Percentiles rank a stretch among this genome's conserved stretches.
Evolutionary conservation across 768 basidiomycete genomes (phyloP).

Genomic region (Lentinus tigrinus): DNA sequence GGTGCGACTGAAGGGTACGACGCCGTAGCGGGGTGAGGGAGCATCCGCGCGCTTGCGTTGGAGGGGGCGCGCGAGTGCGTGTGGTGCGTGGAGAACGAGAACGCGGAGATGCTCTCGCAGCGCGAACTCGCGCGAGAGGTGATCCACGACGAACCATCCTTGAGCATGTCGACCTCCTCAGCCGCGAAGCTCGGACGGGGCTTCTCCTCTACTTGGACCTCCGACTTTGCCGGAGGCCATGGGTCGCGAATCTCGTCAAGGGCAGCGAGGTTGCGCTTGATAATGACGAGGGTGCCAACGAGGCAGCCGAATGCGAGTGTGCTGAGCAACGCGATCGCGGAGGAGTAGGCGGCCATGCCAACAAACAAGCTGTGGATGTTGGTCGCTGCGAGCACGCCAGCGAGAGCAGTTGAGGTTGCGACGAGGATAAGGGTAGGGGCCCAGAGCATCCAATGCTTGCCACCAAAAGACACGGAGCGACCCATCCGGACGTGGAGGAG

Average conservation of each 20-base stretch:
- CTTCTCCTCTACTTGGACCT: constrained; percentile 49
- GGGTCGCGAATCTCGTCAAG: constrained; percentile 49
- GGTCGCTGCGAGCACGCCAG: constrained; percentile 55
- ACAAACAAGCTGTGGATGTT: constrained; percentile 55
- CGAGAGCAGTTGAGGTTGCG: constrained; percentile 55
- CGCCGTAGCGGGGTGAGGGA: constrained; percentile 33
- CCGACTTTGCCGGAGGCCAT: constrained; percentile 61
- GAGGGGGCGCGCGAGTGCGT: constrained; percentile 46
- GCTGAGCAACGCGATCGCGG: constrained; percentile 49
- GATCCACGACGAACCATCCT: constrained; percentile 80
- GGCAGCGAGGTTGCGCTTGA: constrained; percentile 63
- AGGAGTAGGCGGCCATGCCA: constrained; percentile 60
- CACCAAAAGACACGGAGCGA: constrained; percentile 65
- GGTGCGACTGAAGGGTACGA: constrained; percentile 34
- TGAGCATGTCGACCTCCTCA: constrained; percentile 70
- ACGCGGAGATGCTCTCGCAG: constrained; percentile 60
- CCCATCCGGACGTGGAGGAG: constrained; percentile 71
- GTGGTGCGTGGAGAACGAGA: constrained; percentile 72
- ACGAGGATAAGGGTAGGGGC: constrained; percentile 57
- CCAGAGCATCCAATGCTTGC: constrained; percentile 75
- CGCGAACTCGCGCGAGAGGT: constrained; percentile 60
- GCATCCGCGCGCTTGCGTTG: constrained; percentile 25
- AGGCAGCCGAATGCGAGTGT: constrained; percentile 57
- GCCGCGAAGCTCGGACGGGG: constrained; percentile 64
- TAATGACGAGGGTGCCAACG: constrained; percentile 58